A percentile compares a stretch with the other conserved stretches of the same genome.
These are phyloP conservation scores for Ganoderma meredithae DNA, from an alignment of 1,284 basidiomycete genomes.

Conservation along the genomic window DNA sequence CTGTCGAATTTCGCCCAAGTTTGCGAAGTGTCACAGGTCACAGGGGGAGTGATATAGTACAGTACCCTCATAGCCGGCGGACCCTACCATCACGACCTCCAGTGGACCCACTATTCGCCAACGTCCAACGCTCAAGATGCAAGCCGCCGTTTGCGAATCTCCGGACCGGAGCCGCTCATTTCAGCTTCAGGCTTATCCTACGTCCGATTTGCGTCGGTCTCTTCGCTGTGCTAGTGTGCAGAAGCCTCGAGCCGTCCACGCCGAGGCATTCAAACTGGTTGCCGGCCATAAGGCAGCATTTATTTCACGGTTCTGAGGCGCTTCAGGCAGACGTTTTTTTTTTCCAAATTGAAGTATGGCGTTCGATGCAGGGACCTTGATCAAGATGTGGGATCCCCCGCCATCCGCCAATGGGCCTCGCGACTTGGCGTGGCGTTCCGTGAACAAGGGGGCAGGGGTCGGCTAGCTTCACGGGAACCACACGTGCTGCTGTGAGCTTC, in stretches of 20 bases:
- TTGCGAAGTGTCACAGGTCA: too few species aligned
- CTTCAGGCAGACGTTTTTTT: neutral
- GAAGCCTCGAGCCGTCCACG: neutral
- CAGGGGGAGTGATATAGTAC: too few species aligned
- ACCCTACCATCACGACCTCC: too few species aligned
- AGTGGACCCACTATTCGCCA: conserved; percentile 6
- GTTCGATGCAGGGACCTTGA: neutral
- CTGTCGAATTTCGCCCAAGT: too few species aligned
- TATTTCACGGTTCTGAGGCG: neutral
- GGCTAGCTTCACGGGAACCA: conserved; percentile 3
- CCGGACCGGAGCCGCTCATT: conserved; percentile 3
- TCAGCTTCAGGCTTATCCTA: neutral
- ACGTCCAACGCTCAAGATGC: conserved; percentile 3
- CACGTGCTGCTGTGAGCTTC: conserved; percentile 5
- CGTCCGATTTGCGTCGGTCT: conserved; percentile 8
- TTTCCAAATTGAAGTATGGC: neutral
- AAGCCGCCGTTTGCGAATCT: conserved; percentile 9
- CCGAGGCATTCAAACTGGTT: conserved; percentile 5
- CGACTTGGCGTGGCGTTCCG: neutral
- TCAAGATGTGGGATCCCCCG: neutral
- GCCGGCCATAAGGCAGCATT: neutral
- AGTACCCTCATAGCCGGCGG: neutral
- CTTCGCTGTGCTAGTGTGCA: conserved; percentile 4
- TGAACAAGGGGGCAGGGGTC: neutral
- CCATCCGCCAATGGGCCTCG: neutral